Conservation (phyloP, 2,329 filamentous ascomycete species). For the Sporothrix brunneoviolacea region DNA sequence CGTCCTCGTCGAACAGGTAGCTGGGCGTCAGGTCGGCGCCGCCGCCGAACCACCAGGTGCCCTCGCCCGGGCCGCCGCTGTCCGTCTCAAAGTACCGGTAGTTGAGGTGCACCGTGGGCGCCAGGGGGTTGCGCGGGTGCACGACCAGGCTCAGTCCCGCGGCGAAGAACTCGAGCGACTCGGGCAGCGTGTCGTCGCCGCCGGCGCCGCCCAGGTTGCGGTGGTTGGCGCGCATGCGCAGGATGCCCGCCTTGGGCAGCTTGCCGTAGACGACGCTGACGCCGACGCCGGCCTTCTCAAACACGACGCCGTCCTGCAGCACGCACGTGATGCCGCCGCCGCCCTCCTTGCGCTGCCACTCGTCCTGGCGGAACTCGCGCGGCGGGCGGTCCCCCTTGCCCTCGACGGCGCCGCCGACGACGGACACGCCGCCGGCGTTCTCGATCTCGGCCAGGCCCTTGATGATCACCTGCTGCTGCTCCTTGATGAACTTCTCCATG, state of each 20-base stretch:
- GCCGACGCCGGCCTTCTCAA: conserved; percentile 95
- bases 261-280: conserved; percentile 92
- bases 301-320: conserved; percentile 90
- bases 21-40: conserved; percentile 88
- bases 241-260: conserved; percentile 77
- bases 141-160: conserved; percentile 88
- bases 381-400: conserved; percentile 41
- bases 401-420: conserved; percentile 11
- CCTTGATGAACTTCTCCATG: conserved; percentile 94
- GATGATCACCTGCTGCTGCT: conserved; percentile 85
- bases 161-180: conserved; percentile 90
- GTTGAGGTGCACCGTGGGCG: conserved; percentile 94
- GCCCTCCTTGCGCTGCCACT: conserved; percentile 80
- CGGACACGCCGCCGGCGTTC: conserved; percentile 16
- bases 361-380: conserved; percentile 64
- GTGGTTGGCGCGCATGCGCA: conserved; percentile 91
- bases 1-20: conserved; percentile 96
- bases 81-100: conserved; percentile 98
- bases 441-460: conserved; percentile 67
- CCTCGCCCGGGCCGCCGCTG: conserved; percentile 57
- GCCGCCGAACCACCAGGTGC: conserved; percentile 99
- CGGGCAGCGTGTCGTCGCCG: conserved; percentile 45
- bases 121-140: conserved; percentile 92
- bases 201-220: conserved; percentile 65
- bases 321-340: conserved; percentile 93